Base-by-base conservation (phyloP, 2,329 filamentous ascomycete genomes). In the Ophiostoma sp. region DNA sequence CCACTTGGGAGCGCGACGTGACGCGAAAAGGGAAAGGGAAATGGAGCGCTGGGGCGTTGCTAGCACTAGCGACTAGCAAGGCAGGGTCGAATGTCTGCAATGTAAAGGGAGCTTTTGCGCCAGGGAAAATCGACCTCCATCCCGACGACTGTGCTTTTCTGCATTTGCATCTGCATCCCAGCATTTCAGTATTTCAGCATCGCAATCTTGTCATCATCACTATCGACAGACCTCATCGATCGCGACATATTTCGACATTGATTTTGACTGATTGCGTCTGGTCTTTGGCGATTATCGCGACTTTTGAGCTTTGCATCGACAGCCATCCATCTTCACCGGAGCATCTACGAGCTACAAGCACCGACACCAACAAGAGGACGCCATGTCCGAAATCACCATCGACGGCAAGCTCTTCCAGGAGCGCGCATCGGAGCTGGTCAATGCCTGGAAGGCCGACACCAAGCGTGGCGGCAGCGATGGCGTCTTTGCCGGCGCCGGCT, bases 351-450 rank as follows among this genome's bases (percentile, higher is more conserved):
- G 17, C 60, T n/a, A 41, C 20, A 39, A 33, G 15, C 33, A 23
- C 68, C 68, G 39, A 54, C 68, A 57, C 23, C 52, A 2, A 62
- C 73, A 69, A 67, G 67, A 27, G 33, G 76, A 74, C 78, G 80
- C 78, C 80, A 88, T 88, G 87, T 85, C 84, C 78, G 92, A 96
- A 81, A 96, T 99, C 83, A 92, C 92, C 83, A 97, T 99, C 84
- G 94, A 98, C 84, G 92, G 90, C 83, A 90, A 90, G 80, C 85
- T 89, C 79, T 99, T 99, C 84, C 94, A 97, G 81, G 94, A 95
- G 83, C 94, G 95, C 78, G 86, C 98, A 75, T 90, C 90, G 75
- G 90, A 90, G 78, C 90, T 99, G 77, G 87, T 94, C 79, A 89
- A 91, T 76, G 89, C 93, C 82, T 99, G 96, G 95, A 98, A 97